Percentiles rank a stretch among this genome's conserved stretches.
Conservation (phyloP, 2,329 filamentous ascomycete species). For the Ambrosiella cleistominuta region DNA sequence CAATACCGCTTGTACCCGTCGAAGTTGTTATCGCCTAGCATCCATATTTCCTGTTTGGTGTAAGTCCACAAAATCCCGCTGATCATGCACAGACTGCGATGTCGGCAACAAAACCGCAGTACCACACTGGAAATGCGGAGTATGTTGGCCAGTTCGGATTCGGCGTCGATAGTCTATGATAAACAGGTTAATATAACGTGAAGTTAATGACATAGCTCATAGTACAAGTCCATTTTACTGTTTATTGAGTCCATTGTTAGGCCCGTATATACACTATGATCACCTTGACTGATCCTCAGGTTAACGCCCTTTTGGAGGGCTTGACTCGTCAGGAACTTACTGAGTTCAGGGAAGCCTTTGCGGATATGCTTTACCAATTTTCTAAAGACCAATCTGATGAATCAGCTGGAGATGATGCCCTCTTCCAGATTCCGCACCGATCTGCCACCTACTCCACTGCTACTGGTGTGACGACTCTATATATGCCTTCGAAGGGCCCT, state of each 20-base stretch:
- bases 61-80: neutral
- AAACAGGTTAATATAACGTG: no score
- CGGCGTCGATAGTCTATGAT: no score
- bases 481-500: conserved; percentile 55
- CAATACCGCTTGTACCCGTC: neutral
- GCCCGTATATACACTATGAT: conserved; percentile 28
- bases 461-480: conserved; percentile 44
- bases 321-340: conserved; percentile 36
- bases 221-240: no score
- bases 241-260: no score
- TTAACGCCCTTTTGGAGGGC: conserved; percentile 34
- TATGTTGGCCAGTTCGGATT: no score
- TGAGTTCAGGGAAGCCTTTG: conserved; percentile 30
- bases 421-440: conserved; percentile 39
- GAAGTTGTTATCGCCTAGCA: neutral
- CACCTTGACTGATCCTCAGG: conserved; percentile 39
- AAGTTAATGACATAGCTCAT: no score
- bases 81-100: neutral
- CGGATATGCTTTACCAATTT: conserved; percentile 40
- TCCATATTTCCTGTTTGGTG: neutral
- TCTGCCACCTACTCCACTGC: conserved; percentile 29
- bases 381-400: conserved; percentile 30
- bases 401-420: conserved; percentile 24
- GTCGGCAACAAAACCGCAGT: neutral
- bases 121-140: neutral